Evolutionary conservation across 331 rosid genomes (phyloP).

Genomic region (Acacia concinna): DNA sequence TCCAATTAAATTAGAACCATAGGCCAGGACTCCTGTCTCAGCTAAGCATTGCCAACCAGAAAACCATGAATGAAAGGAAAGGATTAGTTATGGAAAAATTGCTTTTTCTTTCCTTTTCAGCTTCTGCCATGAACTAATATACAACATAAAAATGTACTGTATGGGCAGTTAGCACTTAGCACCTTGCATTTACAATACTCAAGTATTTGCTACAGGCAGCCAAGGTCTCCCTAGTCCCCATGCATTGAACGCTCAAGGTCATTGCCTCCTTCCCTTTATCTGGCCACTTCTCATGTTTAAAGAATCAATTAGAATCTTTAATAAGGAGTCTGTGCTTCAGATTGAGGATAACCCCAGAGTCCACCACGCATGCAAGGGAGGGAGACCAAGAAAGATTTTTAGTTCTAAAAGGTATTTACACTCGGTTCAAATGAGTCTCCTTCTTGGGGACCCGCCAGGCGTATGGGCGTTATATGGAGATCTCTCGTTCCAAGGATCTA

Average conservation of each 20-base stretch:
- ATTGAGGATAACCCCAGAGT: conserved; percentile 34
- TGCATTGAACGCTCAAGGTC: conserved; percentile 21
- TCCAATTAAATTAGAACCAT: background rate
- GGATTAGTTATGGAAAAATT: conserved; percentile 33
- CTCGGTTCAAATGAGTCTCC: conserved; percentile 56
- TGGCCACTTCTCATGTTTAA: conserved; percentile 34
- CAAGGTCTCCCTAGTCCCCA: conserved; percentile 39
- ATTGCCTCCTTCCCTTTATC: conserved; percentile 22
- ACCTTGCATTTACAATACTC: conserved; percentile 61
- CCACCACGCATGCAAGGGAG: conserved; percentile 35
- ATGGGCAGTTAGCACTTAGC: conserved; percentile 40
- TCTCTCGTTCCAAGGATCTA: conserved; percentile 62
- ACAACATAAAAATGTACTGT: conserved; percentile 44
- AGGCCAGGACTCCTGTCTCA: background rate
- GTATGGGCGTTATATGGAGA: conserved; percentile 51
- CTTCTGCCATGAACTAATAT: conserved; percentile 44
- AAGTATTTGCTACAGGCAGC: conserved; percentile 40
- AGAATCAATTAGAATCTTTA: conserved; percentile 31
- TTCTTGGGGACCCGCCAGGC: conserved; percentile 82
- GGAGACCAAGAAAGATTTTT: conserved; percentile 36
- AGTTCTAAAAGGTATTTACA: conserved; percentile 47
- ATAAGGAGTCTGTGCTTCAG: conserved; percentile 18
- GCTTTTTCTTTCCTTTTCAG: conserved; percentile 14
- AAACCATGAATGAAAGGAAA: background rate
- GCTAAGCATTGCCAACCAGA: conserved; percentile 2